Evolutionary conservation across 768 basidiomycete genomes (phyloP).

Genomic region (Austroboletus eburneus): DNA sequence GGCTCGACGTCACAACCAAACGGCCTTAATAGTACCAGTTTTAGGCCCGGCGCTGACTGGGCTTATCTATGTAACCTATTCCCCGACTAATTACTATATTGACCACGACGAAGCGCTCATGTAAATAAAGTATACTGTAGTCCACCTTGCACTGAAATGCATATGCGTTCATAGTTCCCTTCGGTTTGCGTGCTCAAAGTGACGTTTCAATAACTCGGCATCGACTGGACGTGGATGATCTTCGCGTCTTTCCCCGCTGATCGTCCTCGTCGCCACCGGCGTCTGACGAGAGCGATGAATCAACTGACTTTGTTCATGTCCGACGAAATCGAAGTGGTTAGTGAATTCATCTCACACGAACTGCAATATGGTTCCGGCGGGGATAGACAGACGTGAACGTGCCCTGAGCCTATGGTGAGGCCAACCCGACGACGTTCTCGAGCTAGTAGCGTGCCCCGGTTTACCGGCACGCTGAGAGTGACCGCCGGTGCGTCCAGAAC

Average conservation of each 20-base stretch:
- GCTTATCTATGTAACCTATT: constrained; percentile 25
- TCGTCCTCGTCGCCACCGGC: constrained; percentile 12
- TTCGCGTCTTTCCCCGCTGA: constrained; percentile 10
- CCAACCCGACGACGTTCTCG: too few relatives aligned
- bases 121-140: constrained; percentile 19
- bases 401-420: too few relatives aligned
- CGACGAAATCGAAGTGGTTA: constrained; percentile 6
- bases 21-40: neutral
- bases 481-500: too few relatives aligned
- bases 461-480: too few relatives aligned
- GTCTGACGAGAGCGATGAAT: constrained; percentile 8
- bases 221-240: too few relatives aligned
- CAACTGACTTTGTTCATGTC: constrained; percentile 20
- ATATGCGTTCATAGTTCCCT: neutral
- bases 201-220: too few relatives aligned
- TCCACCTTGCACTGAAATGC: constrained; percentile 1
- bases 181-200: too few relatives aligned
- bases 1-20: constrained; percentile 7
- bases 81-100: constrained; percentile 7
- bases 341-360: neutral
- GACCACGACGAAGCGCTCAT: constrained; percentile 1
- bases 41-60: constrained; percentile 20
- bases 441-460: too few relatives aligned
- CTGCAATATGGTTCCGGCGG: too few relatives aligned
- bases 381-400: constrained; percentile 14